Evolutionary conservation across 2,329 filamentous ascomycete species (phyloP), one percentile per base, ranked within the genome.

Genomic region (Cryoendolithus antarcticus): DNA sequence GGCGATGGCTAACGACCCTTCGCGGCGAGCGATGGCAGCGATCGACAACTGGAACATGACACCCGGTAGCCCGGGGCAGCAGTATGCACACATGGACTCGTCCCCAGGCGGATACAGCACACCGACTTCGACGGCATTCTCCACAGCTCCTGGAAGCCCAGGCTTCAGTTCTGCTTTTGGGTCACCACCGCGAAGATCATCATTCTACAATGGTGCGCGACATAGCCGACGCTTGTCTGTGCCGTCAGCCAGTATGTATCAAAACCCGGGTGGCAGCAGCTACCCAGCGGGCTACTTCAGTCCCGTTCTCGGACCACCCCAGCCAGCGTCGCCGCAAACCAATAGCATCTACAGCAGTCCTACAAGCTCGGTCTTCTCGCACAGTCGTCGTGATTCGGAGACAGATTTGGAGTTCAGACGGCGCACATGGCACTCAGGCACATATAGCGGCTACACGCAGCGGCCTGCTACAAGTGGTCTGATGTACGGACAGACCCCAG

Each of bases 341-440:
- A 74, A 69, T 40, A 75, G 73, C 48, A 72, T 75, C 37, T 68
- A 80, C 44, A 77, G 61, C 46, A 84, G 64, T 69, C 86, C 86
- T 4, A 82, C 77, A 1, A 71, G 66, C 32, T 75, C 78, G 0
- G 69, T 72, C 0, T 75, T 78, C 28, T 67, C 69, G 6, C 80
- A 76, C 61, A 71, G 74, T 4, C 67, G 80, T 24, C 70, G 80
- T 32, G 82, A 86, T 31, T 82, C 82, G 37, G 66, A 69, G 12
- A 64, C 73, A 1, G 86, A 93, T 46, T 79, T 86, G 32, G 82
- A 84, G 40, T 84, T 79, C 74, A 77, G 86, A 47, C 71, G 88
- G 45, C 75, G 86, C 38, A 95, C 88, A 2, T 95, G 88, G 88
- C 88, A 95, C 60, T 84, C 86, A 1, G 83, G 86, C 45, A 82